Conservation (phyloP, 345 rosid genomes). For the Draba incana region DNA sequence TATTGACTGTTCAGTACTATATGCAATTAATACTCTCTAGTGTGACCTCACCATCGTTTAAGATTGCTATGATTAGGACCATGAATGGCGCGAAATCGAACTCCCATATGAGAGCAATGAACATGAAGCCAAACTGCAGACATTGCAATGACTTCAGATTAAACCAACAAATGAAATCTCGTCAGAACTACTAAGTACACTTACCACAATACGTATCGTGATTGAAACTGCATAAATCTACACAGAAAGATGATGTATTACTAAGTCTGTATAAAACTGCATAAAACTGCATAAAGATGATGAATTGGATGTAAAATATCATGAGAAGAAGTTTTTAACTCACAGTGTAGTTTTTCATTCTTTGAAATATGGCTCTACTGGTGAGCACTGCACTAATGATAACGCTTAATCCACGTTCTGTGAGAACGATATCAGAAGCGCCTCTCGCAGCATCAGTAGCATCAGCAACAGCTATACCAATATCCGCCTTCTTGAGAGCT, state of each 20-base stretch:
- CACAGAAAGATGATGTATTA: constrained; percentile 20
- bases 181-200: constrained; percentile 28
- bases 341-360: constrained; percentile 97
- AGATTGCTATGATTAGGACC: constrained; percentile 89
- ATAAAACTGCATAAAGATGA: constrained; percentile 60
- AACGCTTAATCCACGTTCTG: constrained; percentile 94
- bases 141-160: background rate
- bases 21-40: constrained; percentile 6
- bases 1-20: background rate
- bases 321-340: constrained; percentile 34
- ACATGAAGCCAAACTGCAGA: constrained; percentile 86
- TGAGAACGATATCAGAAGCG: constrained; percentile 94
- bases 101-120: constrained; percentile 84
- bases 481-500: constrained; percentile 92
- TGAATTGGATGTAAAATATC: background rate
- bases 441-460: constrained; percentile 97
- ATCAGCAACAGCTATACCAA: constrained; percentile 95
- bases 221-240: constrained; percentile 96
- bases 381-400: constrained; percentile 91
- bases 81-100: constrained; percentile 90
- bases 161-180: constrained; percentile 3
- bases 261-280: constrained; percentile 66
- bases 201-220: constrained; percentile 90
- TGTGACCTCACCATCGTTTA: constrained; percentile 71
- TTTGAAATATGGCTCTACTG: constrained; percentile 92